phyloP scores from a whole-genome alignment of 208 protist species.

The Leishmania arabica region DNA sequence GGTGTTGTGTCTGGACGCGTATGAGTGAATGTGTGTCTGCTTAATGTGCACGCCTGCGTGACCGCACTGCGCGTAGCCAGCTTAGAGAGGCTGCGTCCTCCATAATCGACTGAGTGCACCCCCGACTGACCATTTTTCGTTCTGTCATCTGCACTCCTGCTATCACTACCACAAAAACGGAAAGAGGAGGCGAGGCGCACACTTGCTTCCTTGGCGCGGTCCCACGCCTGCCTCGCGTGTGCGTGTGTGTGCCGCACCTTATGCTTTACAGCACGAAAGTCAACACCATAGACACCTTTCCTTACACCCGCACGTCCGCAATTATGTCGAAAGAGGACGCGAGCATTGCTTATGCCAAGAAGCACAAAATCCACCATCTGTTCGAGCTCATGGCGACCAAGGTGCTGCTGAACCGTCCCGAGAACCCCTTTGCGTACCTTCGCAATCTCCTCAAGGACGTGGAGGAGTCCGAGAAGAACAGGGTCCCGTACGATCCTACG shows the following conservation, averaged over 20 bases:
- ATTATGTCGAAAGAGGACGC: slow-evolving; percentile 69
- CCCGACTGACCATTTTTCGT: not conserved
- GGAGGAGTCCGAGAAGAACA: slow-evolving; percentile 79
- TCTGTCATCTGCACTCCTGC: not conserved
- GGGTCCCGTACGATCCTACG: slow-evolving; percentile 82
- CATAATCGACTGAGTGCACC: not conserved
- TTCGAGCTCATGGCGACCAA: slow-evolving; percentile 91
- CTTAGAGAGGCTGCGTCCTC: not conserved
- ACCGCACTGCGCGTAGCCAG: too few relatives aligned
- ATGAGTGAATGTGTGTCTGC: not conserved
- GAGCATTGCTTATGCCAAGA: slow-evolving; percentile 82
- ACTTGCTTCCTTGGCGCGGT: not conserved
- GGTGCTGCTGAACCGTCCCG: slow-evolving; percentile 83
- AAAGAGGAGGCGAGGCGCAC: not conserved
- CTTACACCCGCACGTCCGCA: not conserved
- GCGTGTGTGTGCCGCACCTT: not conserved
- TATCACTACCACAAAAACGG: not conserved
- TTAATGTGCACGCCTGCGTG: not conserved
- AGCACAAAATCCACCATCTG: slow-evolving; percentile 92
- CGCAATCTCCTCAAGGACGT: slow-evolving; percentile 68
- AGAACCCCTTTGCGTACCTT: slow-evolving; percentile 89
- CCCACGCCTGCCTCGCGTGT: not conserved
- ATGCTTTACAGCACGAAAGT: not conserved
- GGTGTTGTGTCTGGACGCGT: not conserved
- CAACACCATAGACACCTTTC: not conserved